phyloP scores from a whole-genome alignment of 2,329 filamentous ascomycete genomes.

The Monosporascus sp. region DNA sequence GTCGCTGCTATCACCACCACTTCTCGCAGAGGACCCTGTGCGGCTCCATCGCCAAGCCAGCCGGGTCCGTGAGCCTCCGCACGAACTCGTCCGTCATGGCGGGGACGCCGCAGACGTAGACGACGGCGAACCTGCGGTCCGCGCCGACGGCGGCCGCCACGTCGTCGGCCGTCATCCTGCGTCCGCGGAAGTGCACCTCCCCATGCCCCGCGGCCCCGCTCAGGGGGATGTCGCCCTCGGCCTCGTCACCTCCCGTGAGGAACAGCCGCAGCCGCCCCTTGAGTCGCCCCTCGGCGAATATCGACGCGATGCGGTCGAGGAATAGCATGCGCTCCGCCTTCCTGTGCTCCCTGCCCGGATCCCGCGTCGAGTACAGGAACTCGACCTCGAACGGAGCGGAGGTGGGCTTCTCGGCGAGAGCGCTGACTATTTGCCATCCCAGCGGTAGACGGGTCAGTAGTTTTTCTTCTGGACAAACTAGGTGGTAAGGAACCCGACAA shows the following conservation, averaged over 20 bases:
- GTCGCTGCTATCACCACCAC: conserved; percentile 50
- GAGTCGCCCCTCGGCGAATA: conserved; percentile 34
- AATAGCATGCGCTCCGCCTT: conserved; percentile 40
- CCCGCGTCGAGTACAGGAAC: conserved; percentile 57
- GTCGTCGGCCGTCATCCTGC: conserved; percentile 39
- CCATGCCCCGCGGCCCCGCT: conserved; percentile 9
- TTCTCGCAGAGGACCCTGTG: conserved; percentile 53
- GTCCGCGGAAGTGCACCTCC: conserved; percentile 25
- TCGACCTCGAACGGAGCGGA: conserved; percentile 37
- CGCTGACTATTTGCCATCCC: conserved; percentile 34
- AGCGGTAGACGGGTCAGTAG: not conserved
- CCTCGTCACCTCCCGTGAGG: conserved; percentile 29
- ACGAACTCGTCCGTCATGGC: conserved; percentile 65
- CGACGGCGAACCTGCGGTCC: conserved; percentile 38
- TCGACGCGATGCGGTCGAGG: conserved; percentile 37
- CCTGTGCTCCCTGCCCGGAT: conserved; percentile 14
- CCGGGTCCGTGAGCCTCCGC: conserved; percentile 31
- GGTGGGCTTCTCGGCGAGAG: conserved; percentile 41
- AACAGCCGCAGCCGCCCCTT: conserved; percentile 41
- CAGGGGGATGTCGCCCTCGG: not conserved
- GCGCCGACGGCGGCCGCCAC: conserved; percentile 33
- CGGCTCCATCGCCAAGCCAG: conserved; percentile 33
- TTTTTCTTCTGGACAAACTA: too few species aligned
- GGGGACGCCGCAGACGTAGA: conserved; percentile 65
- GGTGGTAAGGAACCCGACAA: too few species aligned